phyloP scores from a whole-genome alignment of 805 yeast genomes.

The Sugiyamaella valdiviana region DNA sequence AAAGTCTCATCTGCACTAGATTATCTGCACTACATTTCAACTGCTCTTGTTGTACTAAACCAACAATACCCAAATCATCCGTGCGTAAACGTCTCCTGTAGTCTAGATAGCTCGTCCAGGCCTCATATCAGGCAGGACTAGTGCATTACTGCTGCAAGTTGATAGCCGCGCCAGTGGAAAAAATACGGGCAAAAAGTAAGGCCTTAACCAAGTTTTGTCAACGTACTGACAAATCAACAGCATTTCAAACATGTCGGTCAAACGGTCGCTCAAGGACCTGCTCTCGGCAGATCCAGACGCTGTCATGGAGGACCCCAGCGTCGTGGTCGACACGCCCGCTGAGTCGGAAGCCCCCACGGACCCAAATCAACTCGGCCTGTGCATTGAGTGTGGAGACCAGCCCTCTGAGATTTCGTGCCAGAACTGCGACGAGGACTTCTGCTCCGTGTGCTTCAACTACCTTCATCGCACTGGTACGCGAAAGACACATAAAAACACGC shows the following conservation, averaged over 20 bases:
- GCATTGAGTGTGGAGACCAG: constrained; percentile 72
- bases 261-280: constrained; percentile 27
- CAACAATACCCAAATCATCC: too few species aligned
- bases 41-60: too few species aligned
- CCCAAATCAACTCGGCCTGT: constrained; percentile 34
- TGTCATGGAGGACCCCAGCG: constrained; percentile 27
- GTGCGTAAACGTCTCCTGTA: too few species aligned
- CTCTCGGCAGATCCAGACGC: constrained; percentile 30
- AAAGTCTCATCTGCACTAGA: too few species aligned
- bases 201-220: background rate
- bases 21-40: too few species aligned
- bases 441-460: constrained; percentile 62
- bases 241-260: constrained; percentile 6
- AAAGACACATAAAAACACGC: constrained; percentile 19
- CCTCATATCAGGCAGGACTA: too few species aligned
- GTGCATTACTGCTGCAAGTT: background rate
- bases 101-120: too few species aligned
- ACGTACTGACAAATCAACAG: background rate
- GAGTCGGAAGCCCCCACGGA: background rate
- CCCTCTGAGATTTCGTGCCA: constrained; percentile 57
- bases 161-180: background rate
- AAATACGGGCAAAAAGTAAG: background rate
- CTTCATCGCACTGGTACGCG: constrained; percentile 59
- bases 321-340: constrained; percentile 3
- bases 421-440: constrained; percentile 60